These are phyloP conservation scores for Venturiaceae sp. DNA, from an alignment of 2,329 filamentous ascomycete species.

Conservation along the genomic window DNA sequence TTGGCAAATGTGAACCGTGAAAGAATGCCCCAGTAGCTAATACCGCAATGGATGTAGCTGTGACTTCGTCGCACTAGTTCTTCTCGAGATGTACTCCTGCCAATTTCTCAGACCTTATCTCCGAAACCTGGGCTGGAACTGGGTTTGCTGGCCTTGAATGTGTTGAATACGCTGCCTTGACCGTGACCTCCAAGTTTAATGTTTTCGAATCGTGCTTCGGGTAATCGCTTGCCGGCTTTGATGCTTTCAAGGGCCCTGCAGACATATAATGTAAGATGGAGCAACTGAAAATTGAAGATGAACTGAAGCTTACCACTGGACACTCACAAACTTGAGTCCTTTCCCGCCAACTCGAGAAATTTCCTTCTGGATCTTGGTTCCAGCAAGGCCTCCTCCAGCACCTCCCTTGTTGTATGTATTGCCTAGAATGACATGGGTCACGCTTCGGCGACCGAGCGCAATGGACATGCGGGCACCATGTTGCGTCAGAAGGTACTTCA, in stretches of 20 bases:
- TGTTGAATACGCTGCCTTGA: neutral
- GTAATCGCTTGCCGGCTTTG: slow-evolving; percentile 61
- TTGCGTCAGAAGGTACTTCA: slow-evolving; percentile 66
- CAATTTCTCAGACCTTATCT: neutral
- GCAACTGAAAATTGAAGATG: slow-evolving; percentile 7
- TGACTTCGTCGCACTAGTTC: neutral
- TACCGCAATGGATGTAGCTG: too few species aligned
- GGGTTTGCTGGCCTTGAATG: slow-evolving; percentile 3
- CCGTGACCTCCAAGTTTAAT: slow-evolving; percentile 5
- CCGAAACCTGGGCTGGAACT: neutral
- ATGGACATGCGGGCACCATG: slow-evolving; percentile 67
- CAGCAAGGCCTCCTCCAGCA: slow-evolving; percentile 66
- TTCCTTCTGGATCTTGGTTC: slow-evolving; percentile 73
- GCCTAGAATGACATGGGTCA: slow-evolving; percentile 81
- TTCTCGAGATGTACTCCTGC: neutral
- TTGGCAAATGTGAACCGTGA: too few species aligned
- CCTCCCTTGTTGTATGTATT: slow-evolving; percentile 39
- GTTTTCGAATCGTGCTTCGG: slow-evolving; percentile 58
- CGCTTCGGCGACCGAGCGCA: slow-evolving; percentile 58
- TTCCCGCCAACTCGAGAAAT: slow-evolving; percentile 57
- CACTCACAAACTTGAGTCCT: slow-evolving; percentile 67
- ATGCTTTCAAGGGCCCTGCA: slow-evolving; percentile 73
- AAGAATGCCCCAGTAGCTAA: too few species aligned
- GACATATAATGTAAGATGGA: slow-evolving; percentile 13
- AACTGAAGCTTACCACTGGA: slow-evolving; percentile 55